Conservation (phyloP, 148 eudicot species). For the Arbutus unedo region DNA sequence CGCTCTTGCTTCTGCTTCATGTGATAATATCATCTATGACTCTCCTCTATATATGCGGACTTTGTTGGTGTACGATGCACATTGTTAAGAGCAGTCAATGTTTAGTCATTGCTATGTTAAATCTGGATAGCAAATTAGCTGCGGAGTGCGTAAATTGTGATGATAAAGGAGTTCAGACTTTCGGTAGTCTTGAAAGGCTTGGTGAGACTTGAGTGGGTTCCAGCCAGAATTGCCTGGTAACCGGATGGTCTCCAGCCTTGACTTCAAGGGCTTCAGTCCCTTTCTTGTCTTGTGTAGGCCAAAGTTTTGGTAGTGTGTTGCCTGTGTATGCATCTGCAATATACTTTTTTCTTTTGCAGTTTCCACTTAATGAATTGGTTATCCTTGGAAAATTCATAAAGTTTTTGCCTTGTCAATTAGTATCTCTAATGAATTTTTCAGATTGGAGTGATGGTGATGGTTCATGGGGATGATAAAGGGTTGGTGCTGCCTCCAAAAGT, state of each 20-base stretch:
- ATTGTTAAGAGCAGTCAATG: background rate
- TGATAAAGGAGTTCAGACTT: background rate
- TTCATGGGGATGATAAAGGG: slow-evolving; percentile 98
- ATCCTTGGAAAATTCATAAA: background rate
- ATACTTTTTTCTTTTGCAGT: background rate
- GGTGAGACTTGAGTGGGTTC: background rate
- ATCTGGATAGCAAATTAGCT: background rate
- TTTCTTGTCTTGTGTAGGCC: background rate
- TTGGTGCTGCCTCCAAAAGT: slow-evolving; percentile 97
- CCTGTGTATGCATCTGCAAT: background rate
- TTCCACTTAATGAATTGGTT: background rate
- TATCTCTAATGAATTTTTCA: slow-evolving; percentile 18
- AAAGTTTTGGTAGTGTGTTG: background rate
- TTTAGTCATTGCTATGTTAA: background rate
- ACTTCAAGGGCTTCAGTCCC: background rate
- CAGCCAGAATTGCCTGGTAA: background rate
- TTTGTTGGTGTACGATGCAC: background rate
- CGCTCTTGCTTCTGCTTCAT: background rate
- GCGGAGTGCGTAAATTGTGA: background rate
- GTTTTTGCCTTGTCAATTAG: background rate
- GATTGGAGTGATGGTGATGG: slow-evolving; percentile 99
- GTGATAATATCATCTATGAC: background rate
- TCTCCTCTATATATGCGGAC: background rate
- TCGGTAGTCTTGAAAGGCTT: background rate
- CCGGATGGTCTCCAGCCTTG: slow-evolving; percentile 4